These are phyloP conservation scores for Microsporum canis DNA, from an alignment of 2,329 filamentous ascomycete genomes.

Conservation along the genomic window DNA sequence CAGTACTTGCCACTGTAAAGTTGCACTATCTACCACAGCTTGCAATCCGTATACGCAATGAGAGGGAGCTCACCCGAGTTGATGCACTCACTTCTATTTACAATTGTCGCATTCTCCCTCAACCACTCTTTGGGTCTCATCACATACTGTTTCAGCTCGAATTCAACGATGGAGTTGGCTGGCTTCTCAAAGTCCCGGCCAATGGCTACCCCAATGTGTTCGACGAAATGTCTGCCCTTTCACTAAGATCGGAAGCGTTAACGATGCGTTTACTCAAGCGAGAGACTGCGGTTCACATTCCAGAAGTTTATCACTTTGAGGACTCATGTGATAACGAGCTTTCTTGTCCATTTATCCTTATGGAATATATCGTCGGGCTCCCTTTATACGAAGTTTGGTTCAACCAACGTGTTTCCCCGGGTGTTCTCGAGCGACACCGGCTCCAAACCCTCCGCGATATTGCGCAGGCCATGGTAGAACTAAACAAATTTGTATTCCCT, in stretches of 20 bases:
- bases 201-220: constrained; percentile 16
- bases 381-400: constrained; percentile 23
- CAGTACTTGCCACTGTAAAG: neutral
- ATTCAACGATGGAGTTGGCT: constrained; percentile 15
- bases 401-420: constrained; percentile 9
- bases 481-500: constrained; percentile 14
- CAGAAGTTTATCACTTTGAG: constrained; percentile 22
- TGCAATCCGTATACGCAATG: neutral
- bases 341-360: constrained; percentile 21
- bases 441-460: constrained; percentile 14
- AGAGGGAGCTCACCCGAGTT: neutral
- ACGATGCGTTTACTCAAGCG: constrained; percentile 23
- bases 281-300: constrained; percentile 23
- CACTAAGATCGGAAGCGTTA: constrained; percentile 19
- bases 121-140: constrained; percentile 17
- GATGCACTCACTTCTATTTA: constrained; percentile 2
- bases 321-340: constrained; percentile 18
- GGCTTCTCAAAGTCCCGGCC: constrained; percentile 18
- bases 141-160: constrained; percentile 18
- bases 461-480: constrained; percentile 17
- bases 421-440: constrained; percentile 7
- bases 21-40: constrained; percentile 2
- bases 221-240: constrained; percentile 12
- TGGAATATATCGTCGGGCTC: constrained; percentile 18
- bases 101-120: constrained; percentile 1